Evolutionary conservation across 441 rosid genomes (phyloP).

Genomic region (Euphorbia schlechtendalii): DNA sequence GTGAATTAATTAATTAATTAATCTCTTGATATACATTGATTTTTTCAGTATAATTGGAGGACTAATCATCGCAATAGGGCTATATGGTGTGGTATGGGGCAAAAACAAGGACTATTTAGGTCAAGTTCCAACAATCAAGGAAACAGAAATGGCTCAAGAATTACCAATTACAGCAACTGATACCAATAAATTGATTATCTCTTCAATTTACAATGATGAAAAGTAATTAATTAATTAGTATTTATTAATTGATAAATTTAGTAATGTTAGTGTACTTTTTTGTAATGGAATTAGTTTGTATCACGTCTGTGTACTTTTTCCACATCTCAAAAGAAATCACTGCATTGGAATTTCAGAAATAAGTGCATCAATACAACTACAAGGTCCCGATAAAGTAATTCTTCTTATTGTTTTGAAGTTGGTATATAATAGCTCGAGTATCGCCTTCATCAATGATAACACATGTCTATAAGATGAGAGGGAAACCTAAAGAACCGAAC

Average conservation of each 20-base stretch:
- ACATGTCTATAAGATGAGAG: too few species aligned
- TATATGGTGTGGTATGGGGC: conserved; percentile 59
- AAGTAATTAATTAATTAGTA: not conserved
- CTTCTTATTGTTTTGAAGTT: too few species aligned
- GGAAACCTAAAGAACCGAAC: too few species aligned
- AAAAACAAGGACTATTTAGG: conserved; percentile 47
- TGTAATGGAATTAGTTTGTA: not conserved
- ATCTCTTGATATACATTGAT: not conserved
- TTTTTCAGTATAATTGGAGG: conserved; percentile 51
- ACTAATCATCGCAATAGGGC: conserved; percentile 42
- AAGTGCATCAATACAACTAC: too few species aligned
- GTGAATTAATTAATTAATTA: not conserved
- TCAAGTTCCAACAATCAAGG: conserved; percentile 6
- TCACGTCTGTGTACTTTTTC: too few species aligned
- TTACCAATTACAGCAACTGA: conserved; percentile 27
- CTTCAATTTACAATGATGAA: conserved; percentile 2
- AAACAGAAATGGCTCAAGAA: conserved; percentile 22
- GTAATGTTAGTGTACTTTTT: not conserved
- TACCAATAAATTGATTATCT: not conserved
- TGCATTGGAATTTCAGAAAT: too few species aligned
- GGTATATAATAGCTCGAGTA: too few species aligned
- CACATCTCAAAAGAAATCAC: too few species aligned
- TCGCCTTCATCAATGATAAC: too few species aligned
- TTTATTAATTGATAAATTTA: not conserved
- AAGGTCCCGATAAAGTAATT: too few species aligned